Percentiles rank a stretch among this genome's conserved stretches.
Conservation (phyloP, 73 alveolate genomes). For the Paramecium octaurelia region DNA sequence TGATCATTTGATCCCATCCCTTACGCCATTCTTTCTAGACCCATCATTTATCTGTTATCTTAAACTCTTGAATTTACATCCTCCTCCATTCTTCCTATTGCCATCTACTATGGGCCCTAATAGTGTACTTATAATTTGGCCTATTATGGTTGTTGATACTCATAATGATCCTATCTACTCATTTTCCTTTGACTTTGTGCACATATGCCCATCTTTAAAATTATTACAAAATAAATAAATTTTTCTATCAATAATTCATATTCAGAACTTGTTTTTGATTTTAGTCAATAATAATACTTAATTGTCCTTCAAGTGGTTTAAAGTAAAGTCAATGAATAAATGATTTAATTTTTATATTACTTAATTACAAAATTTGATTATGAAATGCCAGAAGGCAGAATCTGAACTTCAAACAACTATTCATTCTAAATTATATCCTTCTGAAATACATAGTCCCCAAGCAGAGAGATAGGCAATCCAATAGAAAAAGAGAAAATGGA, state of each 20-base stretch:
- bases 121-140: too few species aligned
- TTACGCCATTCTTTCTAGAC: too few species aligned
- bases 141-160: too few species aligned
- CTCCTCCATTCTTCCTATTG: too few species aligned
- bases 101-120: too few species aligned
- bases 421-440: neutral
- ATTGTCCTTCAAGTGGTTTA: neutral
- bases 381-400: neutral
- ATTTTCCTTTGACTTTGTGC: too few species aligned
- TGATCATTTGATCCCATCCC: too few species aligned
- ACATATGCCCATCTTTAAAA: neutral
- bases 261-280: neutral
- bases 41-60: too few species aligned
- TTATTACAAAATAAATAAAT: neutral
- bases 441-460: neutral
- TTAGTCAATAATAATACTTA: neutral
- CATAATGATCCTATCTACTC: too few species aligned
- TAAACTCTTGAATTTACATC: too few species aligned
- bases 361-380: neutral
- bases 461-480: neutral
- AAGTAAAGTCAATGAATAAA: neutral
- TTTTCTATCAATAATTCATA: neutral
- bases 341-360: neutral
- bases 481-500: neutral
- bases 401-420: conserved; percentile 1